Conservation (phyloP, 495 filamentous ascomycete species). For the Staphylotrichum tortipilum region DNA sequence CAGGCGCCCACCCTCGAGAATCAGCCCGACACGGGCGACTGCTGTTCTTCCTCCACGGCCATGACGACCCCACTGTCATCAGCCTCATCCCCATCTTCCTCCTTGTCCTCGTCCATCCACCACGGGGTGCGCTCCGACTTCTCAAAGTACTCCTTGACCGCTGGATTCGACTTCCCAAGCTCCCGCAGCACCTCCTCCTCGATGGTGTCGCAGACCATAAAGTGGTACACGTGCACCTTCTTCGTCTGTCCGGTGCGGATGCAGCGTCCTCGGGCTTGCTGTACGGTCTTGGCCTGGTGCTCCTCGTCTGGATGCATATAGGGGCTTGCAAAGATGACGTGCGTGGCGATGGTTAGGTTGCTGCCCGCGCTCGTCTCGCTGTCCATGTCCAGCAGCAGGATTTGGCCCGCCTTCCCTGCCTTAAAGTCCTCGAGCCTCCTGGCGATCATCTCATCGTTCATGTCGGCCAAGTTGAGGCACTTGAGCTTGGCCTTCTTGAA, state of each 20-base stretch:
- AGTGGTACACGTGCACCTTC: constrained; percentile 60
- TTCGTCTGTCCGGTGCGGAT: constrained; percentile 61
- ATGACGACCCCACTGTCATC: too few species aligned
- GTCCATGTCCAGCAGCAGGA: constrained; percentile 59
- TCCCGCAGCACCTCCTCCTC: constrained; percentile 60
- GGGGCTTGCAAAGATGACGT: constrained; percentile 67
- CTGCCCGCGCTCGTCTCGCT: constrained; percentile 58
- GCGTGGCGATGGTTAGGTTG: constrained; percentile 68
- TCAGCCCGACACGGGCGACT: too few species aligned
- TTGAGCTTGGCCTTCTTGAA: constrained; percentile 8
- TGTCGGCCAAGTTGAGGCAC: constrained; percentile 7
- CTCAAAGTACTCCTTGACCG: constrained; percentile 5
- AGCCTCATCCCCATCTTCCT: background rate
- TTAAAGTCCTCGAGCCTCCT: constrained; percentile 21
- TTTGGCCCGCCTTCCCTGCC: constrained; percentile 25
- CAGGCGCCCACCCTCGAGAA: too few species aligned
- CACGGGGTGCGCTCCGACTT: background rate
- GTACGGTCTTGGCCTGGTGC: constrained; percentile 52
- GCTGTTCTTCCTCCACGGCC: too few species aligned
- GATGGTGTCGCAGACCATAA: constrained; percentile 54
- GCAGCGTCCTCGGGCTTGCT: constrained; percentile 63
- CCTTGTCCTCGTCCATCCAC: constrained; percentile 4
- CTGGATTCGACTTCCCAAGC: background rate
- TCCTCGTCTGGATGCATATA: constrained; percentile 43
- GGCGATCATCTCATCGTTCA: background rate